Percentiles rank a stretch among this genome's conserved stretches.
phyloP scores from a whole-genome alignment of 331 rosid species.

The Arachis monticola region DNA sequence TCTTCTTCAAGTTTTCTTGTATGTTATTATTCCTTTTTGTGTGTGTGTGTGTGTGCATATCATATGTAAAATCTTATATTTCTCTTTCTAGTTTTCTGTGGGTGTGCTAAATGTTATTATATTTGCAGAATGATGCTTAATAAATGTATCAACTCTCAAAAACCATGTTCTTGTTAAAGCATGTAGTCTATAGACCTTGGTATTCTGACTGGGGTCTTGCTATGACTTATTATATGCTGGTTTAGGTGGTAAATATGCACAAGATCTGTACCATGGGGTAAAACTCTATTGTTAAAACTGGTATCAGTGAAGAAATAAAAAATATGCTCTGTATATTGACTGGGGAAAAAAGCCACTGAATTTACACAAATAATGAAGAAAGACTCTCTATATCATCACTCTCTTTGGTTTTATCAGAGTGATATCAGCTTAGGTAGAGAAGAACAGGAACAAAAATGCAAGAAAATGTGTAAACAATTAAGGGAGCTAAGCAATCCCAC shows the following conservation, averaged over 20 bases:
- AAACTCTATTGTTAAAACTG: not conserved
- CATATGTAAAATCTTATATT: conserved; percentile 14
- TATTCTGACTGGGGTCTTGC: conserved; percentile 17
- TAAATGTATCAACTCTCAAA: conserved; percentile 28
- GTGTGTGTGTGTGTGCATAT: conserved; percentile 2
- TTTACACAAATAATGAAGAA: too few species aligned
- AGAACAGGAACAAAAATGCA: too few species aligned
- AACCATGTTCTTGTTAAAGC: conserved; percentile 8
- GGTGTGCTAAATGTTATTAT: conserved; percentile 12
- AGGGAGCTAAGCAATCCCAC: too few species aligned
- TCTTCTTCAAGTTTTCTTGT: conserved; percentile 32
- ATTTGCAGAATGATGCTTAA: conserved; percentile 16
- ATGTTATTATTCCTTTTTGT: not conserved
- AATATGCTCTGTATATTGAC: too few species aligned
- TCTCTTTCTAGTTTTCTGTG: conserved; percentile 32
- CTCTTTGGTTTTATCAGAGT: too few species aligned
- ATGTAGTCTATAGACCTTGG: conserved; percentile 23
- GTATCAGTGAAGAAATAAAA: too few species aligned
- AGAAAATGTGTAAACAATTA: too few species aligned
- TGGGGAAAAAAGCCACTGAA: too few species aligned
- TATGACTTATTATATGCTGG: conserved; percentile 16
- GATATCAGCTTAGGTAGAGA: too few species aligned
- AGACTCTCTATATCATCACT: too few species aligned
- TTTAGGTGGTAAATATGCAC: conserved; percentile 24
- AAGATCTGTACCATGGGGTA: not conserved